phyloP scores from a whole-genome alignment of 1,139 yeast species.

The Scheffersomyces titani region DNA sequence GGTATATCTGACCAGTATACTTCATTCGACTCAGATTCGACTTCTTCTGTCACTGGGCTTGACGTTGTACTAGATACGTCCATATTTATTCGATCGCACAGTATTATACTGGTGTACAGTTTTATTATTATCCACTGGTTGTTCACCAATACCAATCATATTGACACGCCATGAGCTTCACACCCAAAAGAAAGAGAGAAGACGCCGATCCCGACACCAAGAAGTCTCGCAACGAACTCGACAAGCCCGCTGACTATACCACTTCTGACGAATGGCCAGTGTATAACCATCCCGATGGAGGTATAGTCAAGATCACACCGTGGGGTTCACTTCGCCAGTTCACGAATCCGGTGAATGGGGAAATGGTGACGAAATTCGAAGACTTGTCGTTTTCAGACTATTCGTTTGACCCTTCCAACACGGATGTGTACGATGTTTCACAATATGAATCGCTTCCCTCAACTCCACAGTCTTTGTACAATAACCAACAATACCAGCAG shows the following conservation, averaged over 20 bases:
- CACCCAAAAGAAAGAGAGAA: slow-evolving; percentile 29
- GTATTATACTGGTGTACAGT: neutral
- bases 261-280: slow-evolving; percentile 57
- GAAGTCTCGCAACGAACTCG: slow-evolving; percentile 21
- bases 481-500: slow-evolving; percentile 9
- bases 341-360: slow-evolving; percentile 33
- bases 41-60: neutral
- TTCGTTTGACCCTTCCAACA: slow-evolving; percentile 23
- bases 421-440: slow-evolving; percentile 7
- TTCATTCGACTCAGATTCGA: neutral
- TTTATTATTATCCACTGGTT: neutral
- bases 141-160: neutral
- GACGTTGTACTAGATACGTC: neutral
- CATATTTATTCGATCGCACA: neutral
- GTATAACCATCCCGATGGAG: slow-evolving; percentile 66
- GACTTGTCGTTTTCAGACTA: slow-evolving; percentile 43
- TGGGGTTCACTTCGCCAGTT: slow-evolving; percentile 51
- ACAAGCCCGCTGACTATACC: slow-evolving; percentile 17
- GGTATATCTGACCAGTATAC: neutral
- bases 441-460: slow-evolving; percentile 23
- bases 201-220: slow-evolving; percentile 22
- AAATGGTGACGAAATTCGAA: slow-evolving; percentile 42
- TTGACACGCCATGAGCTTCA: slow-evolving; percentile 13
- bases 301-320: slow-evolving; percentile 63
- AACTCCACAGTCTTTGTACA: slow-evolving; percentile 39